Base-by-base conservation (phyloP, 257 asterid species). In the Jaltomata sinuosa region DNA sequence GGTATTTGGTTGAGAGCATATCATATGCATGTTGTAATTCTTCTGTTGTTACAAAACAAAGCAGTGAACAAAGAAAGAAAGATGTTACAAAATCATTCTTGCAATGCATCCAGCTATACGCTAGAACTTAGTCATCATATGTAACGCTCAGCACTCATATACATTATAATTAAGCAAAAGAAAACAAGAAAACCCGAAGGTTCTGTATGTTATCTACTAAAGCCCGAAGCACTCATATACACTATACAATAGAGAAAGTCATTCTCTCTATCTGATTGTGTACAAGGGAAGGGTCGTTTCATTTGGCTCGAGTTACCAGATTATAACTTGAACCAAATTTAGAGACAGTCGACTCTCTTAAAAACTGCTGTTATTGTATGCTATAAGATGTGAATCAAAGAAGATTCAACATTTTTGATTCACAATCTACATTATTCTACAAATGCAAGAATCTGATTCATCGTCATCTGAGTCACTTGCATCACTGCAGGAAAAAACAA, bases 401-500 rank as follows among this genome's bases (percentile, higher is more conserved):
- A 34, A 79, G 83, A 83, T 85, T 68, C 85, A 83, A 82, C 82
- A 10, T 50, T 9, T 19, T 16, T 77, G 81, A 27, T 27, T 47
- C 42, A 76, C 76, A 85, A 86, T 77, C 92, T 93, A 94, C 98
- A 94, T 94, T 88, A 94, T 84, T 84, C 85, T 91, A 88, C 98
- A 94, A 80, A 91, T 88, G 92, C 98, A 94, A 84, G 90, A 80
- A 86, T 93, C 98, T 42, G 96, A 91, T 5, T 92, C 96, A 9
- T 94, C 98, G 1, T 91, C 95, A 12, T 93, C 98, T 18, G 95
- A 90, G 83, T 93, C 98, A 47, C 98, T 93, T 84, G 22, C 89
- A 68, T 92, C 95, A 86, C 97, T 93, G 92, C 87, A 90, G 31
- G 34, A 86, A 34, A n/a, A 87, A 67, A 42, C 76, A 79, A 64